These are phyloP conservation scores for Eimeria falciformis DNA, from an alignment of 169 alveolate genomes.

Conservation along the genomic window DNA sequence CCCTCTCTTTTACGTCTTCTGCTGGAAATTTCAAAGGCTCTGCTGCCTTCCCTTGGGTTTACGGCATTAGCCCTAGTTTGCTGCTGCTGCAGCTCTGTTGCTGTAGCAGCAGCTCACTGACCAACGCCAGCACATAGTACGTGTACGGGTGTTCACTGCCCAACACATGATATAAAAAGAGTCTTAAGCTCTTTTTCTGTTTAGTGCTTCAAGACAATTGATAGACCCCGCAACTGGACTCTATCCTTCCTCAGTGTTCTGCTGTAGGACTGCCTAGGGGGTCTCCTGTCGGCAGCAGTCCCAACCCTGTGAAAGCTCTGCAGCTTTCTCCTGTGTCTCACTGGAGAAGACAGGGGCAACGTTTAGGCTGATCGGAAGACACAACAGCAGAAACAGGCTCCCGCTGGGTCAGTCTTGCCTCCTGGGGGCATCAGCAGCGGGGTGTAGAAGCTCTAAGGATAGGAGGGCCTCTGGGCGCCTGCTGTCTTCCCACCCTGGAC, in stretches of 20 bases:
- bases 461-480: too few relatives aligned
- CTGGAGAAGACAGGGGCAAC: background rate
- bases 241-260: background rate
- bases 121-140: conserved; percentile 39
- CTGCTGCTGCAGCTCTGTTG: conserved; percentile 67
- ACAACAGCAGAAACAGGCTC: conserved; percentile 16
- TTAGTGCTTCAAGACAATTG: background rate
- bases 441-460: background rate
- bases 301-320: background rate
- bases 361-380: background rate
- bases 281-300: conserved; percentile 38
- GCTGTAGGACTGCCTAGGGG: conserved; percentile 3
- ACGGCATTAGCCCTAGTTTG: conserved; percentile 56
- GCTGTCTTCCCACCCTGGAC: too few relatives aligned
- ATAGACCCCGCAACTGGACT: conserved; percentile 9
- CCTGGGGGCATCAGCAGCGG: conserved; percentile 17
- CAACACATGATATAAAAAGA: background rate
- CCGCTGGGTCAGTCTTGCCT: background rate
- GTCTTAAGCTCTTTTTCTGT: background rate
- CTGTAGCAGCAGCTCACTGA: conserved; percentile 70
- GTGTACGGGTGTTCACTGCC: conserved; percentile 5
- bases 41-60: conserved; percentile 38
- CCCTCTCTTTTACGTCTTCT: conserved; percentile 22
- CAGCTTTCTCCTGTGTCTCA: background rate
- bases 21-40: conserved; percentile 57